Percentiles rank a stretch among this genome's conserved stretches.
Conservation (phyloP, 1,284 basidiomycete species). For the Rhodofomes roseus region DNA sequence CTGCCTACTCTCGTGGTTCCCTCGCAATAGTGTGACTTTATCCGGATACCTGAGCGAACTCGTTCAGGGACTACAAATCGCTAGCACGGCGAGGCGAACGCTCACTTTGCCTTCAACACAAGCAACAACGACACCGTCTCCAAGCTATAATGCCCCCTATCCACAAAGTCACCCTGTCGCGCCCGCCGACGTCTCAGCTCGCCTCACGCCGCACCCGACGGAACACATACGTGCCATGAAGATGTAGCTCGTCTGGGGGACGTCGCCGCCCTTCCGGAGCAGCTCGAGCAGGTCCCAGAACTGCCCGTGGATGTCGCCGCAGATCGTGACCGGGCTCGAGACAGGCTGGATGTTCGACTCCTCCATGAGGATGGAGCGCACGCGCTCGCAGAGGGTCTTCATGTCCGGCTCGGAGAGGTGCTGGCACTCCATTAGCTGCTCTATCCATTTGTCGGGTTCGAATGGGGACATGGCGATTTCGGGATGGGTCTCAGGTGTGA, state of each 20-base stretch:
- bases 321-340: slow-evolving; percentile 87
- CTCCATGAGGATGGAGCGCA: slow-evolving; percentile 85
- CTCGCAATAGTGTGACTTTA: slow-evolving; percentile 85
- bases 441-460: slow-evolving; percentile 72
- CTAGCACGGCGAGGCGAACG: background rate
- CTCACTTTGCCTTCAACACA: slow-evolving; percentile 85
- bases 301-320: slow-evolving; percentile 69
- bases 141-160: slow-evolving; percentile 94
- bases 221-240: slow-evolving; percentile 86
- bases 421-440: slow-evolving; percentile 79
- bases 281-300: slow-evolving; percentile 96
- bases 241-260: slow-evolving; percentile 91
- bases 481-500: background rate
- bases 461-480: slow-evolving; percentile 32
- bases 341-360: slow-evolving; percentile 96
- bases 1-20: slow-evolving; percentile 95
- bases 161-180: slow-evolving; percentile 91
- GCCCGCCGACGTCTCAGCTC: slow-evolving; percentile 16
- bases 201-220: slow-evolving; percentile 11
- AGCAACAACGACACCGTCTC: slow-evolving; percentile 91
- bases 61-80: background rate
- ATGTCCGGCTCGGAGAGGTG: slow-evolving; percentile 91
- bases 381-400: slow-evolving; percentile 85
- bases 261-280: slow-evolving; percentile 83
- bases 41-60: slow-evolving; percentile 66